These are phyloP conservation scores for Apodospora peruviana DNA, from an alignment of 495 filamentous ascomycete species.

Conservation along the genomic window DNA sequence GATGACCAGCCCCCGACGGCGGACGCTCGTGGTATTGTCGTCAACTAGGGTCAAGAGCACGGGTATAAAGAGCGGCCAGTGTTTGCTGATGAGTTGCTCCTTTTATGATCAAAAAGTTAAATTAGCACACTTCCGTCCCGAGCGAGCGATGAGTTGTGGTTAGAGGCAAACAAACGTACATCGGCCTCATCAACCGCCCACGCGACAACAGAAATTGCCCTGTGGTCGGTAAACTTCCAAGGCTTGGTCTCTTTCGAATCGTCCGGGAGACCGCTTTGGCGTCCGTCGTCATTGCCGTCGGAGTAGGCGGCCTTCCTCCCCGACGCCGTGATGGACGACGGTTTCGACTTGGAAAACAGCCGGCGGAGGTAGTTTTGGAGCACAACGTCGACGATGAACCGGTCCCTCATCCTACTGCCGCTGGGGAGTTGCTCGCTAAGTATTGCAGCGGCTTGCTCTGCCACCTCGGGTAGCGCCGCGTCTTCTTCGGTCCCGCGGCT, in stretches of 20 bases:
- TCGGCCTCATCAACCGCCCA: slow-evolving; percentile 57
- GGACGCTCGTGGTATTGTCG: slow-evolving; percentile 51
- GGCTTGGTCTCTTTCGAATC: slow-evolving; percentile 56
- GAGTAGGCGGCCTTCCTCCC: slow-evolving; percentile 53
- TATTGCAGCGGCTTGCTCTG: slow-evolving; percentile 30
- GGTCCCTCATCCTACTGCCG: slow-evolving; percentile 4
- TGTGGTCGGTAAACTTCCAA: slow-evolving; percentile 65
- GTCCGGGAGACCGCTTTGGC: slow-evolving; percentile 32
- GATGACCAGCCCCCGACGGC: slow-evolving; percentile 55
- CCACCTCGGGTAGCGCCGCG: slow-evolving; percentile 34
- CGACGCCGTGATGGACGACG: slow-evolving; percentile 54
- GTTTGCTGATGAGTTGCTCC: slow-evolving; percentile 16
- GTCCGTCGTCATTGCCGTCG: slow-evolving; percentile 31
- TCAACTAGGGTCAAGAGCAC: slow-evolving; percentile 77
- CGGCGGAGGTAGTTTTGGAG: slow-evolving; percentile 54
- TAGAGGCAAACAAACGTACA: slow-evolving; percentile 26
- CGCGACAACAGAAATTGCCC: slow-evolving; percentile 56
- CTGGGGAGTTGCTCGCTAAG: slow-evolving; percentile 34
- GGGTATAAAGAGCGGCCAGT: slow-evolving; percentile 81
- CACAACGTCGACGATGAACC: slow-evolving; percentile 49
- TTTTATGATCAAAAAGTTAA: too few species aligned
- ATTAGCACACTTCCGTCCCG: too few species aligned
- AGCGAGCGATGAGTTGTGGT: too few species aligned
- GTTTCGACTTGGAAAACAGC: slow-evolving; percentile 64
- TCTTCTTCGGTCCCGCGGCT: slow-evolving; percentile 49